Base-by-base conservation (phyloP, 139 green algal genomes). In the Mesotaenium endlicherianum region DNA sequence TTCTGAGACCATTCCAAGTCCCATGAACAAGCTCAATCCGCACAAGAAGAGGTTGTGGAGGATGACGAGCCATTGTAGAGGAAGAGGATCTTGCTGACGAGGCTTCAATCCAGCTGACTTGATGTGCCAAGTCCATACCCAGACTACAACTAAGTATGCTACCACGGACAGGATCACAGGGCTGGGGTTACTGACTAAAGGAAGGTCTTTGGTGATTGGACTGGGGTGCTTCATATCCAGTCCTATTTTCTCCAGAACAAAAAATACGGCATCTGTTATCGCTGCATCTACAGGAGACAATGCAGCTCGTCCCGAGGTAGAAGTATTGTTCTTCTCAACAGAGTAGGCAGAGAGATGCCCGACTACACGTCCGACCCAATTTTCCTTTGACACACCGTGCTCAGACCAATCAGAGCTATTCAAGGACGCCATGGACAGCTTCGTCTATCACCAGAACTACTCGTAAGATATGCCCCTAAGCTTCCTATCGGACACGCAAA, bases 151-250 rank as follows among this genome's bases (percentile, higher is more conserved):
- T 8, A 91, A 58, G 45, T 93, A 93, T 11, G 44, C 75, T 11
- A 80, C 14, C 8, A 91, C 77, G 5, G 45, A 60, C 17, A 90
- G 87, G 2, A 93, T 11, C 8, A 92, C 39, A 2, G 84, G 77
- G 11, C 90, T 92, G 30, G 90, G 90, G 14, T 49, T 87, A 38
- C 55, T 50, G 4, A 92, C 80, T 30, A 93, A 86, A 5, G 90
- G 90, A 39, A 90, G 50, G 17, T 90, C 49, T 3, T 39, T 43
- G 3, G 90, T 93, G 14, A 87, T 70, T 3, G 71, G 69, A 44
- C 69, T 84, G 39, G 86, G 41, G 31, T 68, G 3, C 16, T 81
- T 70, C 43, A 90, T 42, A 16, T 89, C 44, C 44, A 84, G 75
- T 3, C 89, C 89, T 38, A 90, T 34, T n/a, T 36, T 36, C 14